Evolutionary conservation across 139 green algal species (phyloP).

Genomic region (Chlamydomonas sp.): DNA sequence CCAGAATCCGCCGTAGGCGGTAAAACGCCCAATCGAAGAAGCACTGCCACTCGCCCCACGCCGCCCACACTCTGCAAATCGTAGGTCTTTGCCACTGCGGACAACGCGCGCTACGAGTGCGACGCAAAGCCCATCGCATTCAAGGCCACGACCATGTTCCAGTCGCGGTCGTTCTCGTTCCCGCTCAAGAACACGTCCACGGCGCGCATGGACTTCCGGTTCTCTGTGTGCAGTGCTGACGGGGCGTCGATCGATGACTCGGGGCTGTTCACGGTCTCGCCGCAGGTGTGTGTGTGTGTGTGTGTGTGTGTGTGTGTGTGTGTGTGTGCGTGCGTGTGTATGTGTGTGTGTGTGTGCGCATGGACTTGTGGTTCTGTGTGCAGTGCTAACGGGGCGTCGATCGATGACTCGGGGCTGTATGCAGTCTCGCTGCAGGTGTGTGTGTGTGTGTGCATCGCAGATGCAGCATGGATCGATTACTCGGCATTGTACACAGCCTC

Average conservation of each 20-base stretch:
- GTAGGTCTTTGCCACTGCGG: constrained; percentile 41
- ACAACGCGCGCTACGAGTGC: constrained; percentile 50
- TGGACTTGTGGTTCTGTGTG: constrained; percentile 46
- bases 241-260: constrained; percentile 20
- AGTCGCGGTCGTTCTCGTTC: constrained; percentile 62
- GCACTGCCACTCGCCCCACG: no score
- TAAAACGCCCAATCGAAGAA: no score
- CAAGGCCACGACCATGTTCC: constrained; percentile 79
- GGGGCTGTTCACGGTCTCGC: constrained; percentile 43
- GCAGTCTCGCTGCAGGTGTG: constrained; percentile 33
- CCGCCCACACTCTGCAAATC: no score
- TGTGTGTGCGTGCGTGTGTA: no score
- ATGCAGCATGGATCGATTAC: no score
- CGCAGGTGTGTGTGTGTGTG: no score
- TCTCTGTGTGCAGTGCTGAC: constrained; percentile 14
- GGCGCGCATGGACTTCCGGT: constrained; percentile 48
- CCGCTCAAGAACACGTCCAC: constrained; percentile 55
- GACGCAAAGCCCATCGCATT: constrained; percentile 52
- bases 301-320: no score
- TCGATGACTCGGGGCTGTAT: constrained; percentile 41
- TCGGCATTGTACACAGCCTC: no score
- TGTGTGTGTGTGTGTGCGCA: no score
- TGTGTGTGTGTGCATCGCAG: no score
- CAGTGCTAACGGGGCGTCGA: constrained; percentile 12
- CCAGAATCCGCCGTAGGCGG: no score